These are phyloP conservation scores for Cucurbita maxima DNA, from an alignment of 306 rosid species.

Conservation along the genomic window DNA sequence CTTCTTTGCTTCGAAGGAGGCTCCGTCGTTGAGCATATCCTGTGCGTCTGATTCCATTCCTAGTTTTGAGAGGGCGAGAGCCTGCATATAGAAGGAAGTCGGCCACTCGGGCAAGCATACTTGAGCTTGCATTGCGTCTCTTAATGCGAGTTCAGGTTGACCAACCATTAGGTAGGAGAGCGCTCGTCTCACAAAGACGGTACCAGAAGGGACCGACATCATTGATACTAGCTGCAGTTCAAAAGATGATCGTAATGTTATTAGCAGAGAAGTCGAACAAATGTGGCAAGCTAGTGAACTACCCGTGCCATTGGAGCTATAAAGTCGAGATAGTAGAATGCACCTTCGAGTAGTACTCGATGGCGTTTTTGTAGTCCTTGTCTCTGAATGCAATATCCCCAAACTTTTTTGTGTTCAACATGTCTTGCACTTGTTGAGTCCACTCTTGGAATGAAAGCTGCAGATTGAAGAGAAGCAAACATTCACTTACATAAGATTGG, in stretches of 20 bases:
- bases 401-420: conserved; percentile 76
- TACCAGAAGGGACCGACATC: conserved; percentile 73
- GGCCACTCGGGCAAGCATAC: conserved; percentile 98
- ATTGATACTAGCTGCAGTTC: conserved; percentile 52
- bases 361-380: conserved; percentile 84
- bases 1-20: conserved; percentile 63
- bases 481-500: conserved; percentile 1
- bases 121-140: conserved; percentile 95
- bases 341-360: conserved; percentile 91
- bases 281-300: not conserved
- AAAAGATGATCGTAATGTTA: not conserved
- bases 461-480: conserved; percentile 1
- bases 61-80: conserved; percentile 82
- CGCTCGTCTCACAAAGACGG: conserved; percentile 80
- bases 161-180: conserved; percentile 74
- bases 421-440: conserved; percentile 95
- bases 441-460: conserved; percentile 98
- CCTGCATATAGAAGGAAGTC: conserved; percentile 85
- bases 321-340: not conserved
- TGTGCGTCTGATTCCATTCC: conserved; percentile 97
- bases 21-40: conserved; percentile 92
- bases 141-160: conserved; percentile 68
- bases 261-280: not conserved
- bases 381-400: conserved; percentile 96
- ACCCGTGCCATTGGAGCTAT: not conserved